Evolutionary conservation across 495 filamentous ascomycete species (phyloP).

Genomic region (Daldinia grandis): DNA sequence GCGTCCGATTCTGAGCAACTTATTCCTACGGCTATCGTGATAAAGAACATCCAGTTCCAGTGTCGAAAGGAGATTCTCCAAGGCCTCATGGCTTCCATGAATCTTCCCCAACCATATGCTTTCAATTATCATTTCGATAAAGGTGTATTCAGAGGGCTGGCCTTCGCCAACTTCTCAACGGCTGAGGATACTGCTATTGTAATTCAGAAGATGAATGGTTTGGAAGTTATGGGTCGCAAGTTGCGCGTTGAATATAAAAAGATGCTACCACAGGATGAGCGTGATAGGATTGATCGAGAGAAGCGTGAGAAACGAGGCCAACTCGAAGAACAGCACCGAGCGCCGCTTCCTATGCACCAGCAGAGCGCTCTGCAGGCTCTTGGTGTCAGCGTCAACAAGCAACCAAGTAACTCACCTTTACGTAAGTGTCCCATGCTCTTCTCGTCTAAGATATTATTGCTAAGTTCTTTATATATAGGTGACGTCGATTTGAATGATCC

Average conservation of each 20-base stretch:
- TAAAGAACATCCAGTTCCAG: conserved; percentile 99
- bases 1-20: conserved; percentile 70
- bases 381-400: conserved; percentile 64
- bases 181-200: conserved; percentile 90
- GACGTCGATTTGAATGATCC: conserved; percentile 94
- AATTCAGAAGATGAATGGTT: conserved; percentile 90
- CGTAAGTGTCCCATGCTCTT: conserved; percentile 31
- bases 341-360: conserved; percentile 71
- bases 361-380: conserved; percentile 87
- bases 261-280: conserved; percentile 93
- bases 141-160: conserved; percentile 93
- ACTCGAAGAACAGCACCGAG: conserved; percentile 92
- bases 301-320: conserved; percentile 97
- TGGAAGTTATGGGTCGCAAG: conserved; percentile 93
- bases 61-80: conserved; percentile 97
- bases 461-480: conserved; percentile 39
- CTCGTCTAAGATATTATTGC: conserved; percentile 28
- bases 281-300: conserved; percentile 95
- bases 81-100: conserved; percentile 88
- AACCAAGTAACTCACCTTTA: conserved; percentile 49
- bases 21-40: conserved; percentile 97
- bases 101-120: conserved; percentile 91
- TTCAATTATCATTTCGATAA: conserved; percentile 99
- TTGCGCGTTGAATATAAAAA: conserved; percentile 98
- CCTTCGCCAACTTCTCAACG: conserved; percentile 98